Evolutionary conservation across 2,329 filamentous ascomycete genomes (phyloP), one percentile per base, ranked within the genome.

Genomic region (Penicillium sp.): DNA sequence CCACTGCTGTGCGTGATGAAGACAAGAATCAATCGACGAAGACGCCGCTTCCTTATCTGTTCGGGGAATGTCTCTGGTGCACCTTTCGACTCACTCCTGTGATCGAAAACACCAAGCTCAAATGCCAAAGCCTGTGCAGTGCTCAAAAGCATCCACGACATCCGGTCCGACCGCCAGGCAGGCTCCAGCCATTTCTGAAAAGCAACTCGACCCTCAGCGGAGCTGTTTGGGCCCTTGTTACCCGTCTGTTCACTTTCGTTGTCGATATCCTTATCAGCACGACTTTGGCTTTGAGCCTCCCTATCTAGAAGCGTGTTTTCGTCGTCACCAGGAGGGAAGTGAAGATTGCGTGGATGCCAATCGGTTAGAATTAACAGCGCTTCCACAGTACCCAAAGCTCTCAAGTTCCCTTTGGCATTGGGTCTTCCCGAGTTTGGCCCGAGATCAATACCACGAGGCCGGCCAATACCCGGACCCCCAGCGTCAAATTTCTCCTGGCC

Each of bases 91-190:
- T 91, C 87, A 50, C 88, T 89, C 56, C 91, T 89, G 50, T 91
- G 84, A 59, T 97, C 93, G 61, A 97, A 98, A 2, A 98, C 89
- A 9, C 93, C 93, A 28, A 98, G 82, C 69, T 98, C 93, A 59
- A 95, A 95, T 0, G 88, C 89, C 32, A 97, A 76, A 1, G 90
- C 88, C 75, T 92, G 88, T 12, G 89, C 90, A 32, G 90, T 95
- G 64, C 89, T 95, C 27, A 97, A 79, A 12, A 97, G 76, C 89
- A 96, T 96, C 92, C 92, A 96, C 66, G 89, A 95, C 88, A 96
- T 95, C 47, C 90, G 87, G 64, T 96, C 92, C 56, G 87, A 89
- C 60, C 92, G 81, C 89, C 92, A 96, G 7, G 89, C 92, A 2
- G 93, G 93, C 68, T 98, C 93, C 3, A 97, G 81, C 89, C 93